Evolutionary conservation across 768 basidiomycete genomes (phyloP).

Genomic region (Tricholoma bakamatsutake): DNA sequence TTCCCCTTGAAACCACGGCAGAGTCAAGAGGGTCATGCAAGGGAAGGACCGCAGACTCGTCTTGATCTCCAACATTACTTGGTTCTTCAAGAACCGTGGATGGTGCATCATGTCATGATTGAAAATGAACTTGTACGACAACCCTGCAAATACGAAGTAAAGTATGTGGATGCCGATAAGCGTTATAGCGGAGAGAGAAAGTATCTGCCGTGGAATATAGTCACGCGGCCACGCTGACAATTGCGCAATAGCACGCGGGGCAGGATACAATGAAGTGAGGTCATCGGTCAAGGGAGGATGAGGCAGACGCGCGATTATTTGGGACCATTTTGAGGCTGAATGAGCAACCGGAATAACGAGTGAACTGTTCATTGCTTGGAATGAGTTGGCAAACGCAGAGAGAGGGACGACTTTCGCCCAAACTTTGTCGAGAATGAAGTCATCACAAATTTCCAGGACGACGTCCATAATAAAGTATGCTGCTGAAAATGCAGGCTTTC

Average conservation of each 20-base stretch:
- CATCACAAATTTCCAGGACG: conserved; percentile 67
- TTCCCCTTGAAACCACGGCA: conserved; percentile 94
- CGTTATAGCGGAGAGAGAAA: conserved; percentile 69
- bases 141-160: conserved; percentile 84
- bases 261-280: conserved; percentile 23
- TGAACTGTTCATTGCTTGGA: conserved; percentile 40
- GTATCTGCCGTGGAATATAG: conserved; percentile 69
- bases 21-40: conserved; percentile 71
- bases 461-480: conserved; percentile 64
- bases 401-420: conserved; percentile 74
- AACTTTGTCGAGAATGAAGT: conserved; percentile 67
- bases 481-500: not conserved
- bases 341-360: conserved; percentile 27
- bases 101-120: conserved; percentile 95
- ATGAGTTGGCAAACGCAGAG: conserved; percentile 35
- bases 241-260: conserved; percentile 24
- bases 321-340: conserved; percentile 42
- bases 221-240: conserved; percentile 83
- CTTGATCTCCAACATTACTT: conserved; percentile 76
- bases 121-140: conserved; percentile 85
- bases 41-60: conserved; percentile 75
- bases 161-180: conserved; percentile 76
- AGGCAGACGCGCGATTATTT: conserved; percentile 49
- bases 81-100: conserved; percentile 88
- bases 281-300: conserved; percentile 46